Evolutionary conservation across 352 stramenopile species (phyloP).

Genomic region (Pythium aristosporum): DNA sequence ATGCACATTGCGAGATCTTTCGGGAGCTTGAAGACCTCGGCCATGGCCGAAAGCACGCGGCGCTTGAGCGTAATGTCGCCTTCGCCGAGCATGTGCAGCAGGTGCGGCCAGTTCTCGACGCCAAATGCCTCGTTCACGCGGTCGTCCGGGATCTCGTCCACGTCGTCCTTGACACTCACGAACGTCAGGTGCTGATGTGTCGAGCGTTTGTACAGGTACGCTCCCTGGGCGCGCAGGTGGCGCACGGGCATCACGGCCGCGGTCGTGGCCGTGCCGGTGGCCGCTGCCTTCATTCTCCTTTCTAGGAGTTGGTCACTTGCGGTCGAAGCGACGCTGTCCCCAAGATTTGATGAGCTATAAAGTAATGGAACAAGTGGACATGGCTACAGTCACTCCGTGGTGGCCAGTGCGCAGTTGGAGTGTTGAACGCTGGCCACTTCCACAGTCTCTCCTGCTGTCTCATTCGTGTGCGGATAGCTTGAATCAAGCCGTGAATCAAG

Average conservation of each 20-base stretch:
- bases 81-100: constrained; percentile 59
- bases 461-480: too few relatives aligned
- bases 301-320: too few relatives aligned
- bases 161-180: constrained; percentile 47
- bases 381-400: too few relatives aligned
- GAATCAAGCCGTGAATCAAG: too few relatives aligned
- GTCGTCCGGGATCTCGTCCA: constrained; percentile 55
- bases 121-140: constrained; percentile 68
- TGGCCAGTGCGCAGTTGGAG: too few relatives aligned
- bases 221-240: constrained; percentile 54
- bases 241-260: constrained; percentile 28
- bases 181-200: constrained; percentile 59
- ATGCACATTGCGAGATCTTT: constrained; percentile 64
- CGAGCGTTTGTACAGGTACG: constrained; percentile 66
- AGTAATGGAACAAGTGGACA: too few relatives aligned
- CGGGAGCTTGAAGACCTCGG: constrained; percentile 54
- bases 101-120: constrained; percentile 64
- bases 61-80: constrained; percentile 48
- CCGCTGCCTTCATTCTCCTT: constrained; percentile 6
- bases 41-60: constrained; percentile 49
- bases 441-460: too few relatives aligned
- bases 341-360: too few relatives aligned
- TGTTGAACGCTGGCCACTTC: too few relatives aligned
- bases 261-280: background rate
- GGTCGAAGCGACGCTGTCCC: too few relatives aligned